phyloP scores from a whole-genome alignment of 352 stramenopile species.

The Phytophthora pisi region DNA sequence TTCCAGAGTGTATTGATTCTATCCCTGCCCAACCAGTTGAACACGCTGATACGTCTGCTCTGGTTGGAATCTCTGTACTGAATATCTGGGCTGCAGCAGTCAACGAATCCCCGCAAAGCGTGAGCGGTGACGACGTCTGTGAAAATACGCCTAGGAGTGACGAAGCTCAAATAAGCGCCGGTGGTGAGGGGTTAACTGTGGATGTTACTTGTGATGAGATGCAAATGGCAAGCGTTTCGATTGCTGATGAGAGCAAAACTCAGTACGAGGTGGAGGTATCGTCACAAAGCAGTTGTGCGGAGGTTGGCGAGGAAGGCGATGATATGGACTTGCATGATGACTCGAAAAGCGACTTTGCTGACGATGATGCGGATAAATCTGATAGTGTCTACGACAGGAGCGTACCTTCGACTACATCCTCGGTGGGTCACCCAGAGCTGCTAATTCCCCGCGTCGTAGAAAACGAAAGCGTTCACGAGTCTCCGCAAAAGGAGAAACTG shows the following conservation, averaged over 20 bases:
- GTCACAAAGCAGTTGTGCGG: not conserved
- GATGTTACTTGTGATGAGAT: constrained; percentile 31
- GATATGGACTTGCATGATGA: not conserved
- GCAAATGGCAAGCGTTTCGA: not conserved
- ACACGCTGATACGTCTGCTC: constrained; percentile 32
- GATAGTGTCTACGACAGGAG: not conserved
- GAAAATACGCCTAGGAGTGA: not conserved
- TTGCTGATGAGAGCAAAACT: not conserved
- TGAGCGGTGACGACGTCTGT: not conserved
- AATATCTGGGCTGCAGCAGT: not conserved
- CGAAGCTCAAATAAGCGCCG: not conserved
- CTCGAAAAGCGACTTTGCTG: not conserved
- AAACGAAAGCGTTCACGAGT: not conserved
- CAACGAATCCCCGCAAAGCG: not conserved
- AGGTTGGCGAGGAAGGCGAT: not conserved
- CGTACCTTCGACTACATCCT: not conserved
- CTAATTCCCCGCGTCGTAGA: not conserved
- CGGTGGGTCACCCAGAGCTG: not conserved
- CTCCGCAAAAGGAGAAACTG: constrained; percentile 19
- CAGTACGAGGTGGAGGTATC: not conserved
- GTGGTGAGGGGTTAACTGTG: constrained; percentile 1
- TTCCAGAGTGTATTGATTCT: not conserved
- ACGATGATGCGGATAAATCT: not conserved
- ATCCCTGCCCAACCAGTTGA: not conserved
- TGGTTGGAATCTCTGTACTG: constrained; percentile 21